phyloP scores from a whole-genome alignment of 176 grass and related monocot species.

The Bolboschoenus planiculmis region DNA sequence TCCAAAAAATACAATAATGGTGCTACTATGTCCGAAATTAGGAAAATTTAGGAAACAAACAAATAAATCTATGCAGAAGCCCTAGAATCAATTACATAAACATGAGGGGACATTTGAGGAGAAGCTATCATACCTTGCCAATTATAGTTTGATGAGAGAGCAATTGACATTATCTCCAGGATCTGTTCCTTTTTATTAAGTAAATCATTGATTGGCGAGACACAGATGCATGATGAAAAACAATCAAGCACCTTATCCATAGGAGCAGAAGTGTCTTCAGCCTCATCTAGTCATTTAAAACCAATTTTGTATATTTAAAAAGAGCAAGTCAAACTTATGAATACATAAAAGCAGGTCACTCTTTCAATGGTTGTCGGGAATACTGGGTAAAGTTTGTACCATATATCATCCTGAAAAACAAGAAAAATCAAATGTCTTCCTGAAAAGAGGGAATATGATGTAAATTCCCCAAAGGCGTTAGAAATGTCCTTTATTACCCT shows the following conservation, averaged over 20 bases:
- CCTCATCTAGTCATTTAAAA: conserved; percentile 49
- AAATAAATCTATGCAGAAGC: not conserved
- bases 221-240: conserved; percentile 57
- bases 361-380: not conserved
- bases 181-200: conserved; percentile 53
- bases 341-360: not conserved
- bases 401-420: not conserved
- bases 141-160: conserved; percentile 62
- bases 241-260: conserved; percentile 84
- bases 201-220: conserved; percentile 58
- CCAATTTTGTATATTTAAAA: conserved; percentile 19
- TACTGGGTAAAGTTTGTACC: not conserved
- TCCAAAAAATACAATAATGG: not conserved
- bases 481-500: not conserved
- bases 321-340: not conserved
- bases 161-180: conserved; percentile 60
- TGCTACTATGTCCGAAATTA: not conserved
- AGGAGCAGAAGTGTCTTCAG: conserved; percentile 56
- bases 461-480: not conserved
- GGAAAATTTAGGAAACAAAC: not conserved
- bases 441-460: not conserved
- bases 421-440: not conserved
- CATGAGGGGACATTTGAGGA: not conserved
- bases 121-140: conserved; percentile 60
- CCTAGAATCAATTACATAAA: not conserved